Conservation (phyloP, 106 monocot species). For the Agapanthus africanus region DNA sequence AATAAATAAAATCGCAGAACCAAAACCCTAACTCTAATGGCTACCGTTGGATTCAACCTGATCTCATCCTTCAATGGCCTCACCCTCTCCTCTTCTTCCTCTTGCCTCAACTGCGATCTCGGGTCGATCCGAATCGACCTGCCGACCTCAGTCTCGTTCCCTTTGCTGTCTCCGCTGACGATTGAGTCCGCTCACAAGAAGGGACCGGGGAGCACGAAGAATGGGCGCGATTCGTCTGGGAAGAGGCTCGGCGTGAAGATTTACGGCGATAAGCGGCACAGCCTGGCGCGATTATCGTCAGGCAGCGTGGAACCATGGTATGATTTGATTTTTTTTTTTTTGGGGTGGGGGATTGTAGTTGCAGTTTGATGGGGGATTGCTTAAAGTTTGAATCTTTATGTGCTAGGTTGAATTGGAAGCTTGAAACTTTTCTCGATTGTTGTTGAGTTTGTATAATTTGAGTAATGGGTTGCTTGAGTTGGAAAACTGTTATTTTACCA, state of each 20-base stretch:
- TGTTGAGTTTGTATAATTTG: too few species aligned
- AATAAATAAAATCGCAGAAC: too few species aligned
- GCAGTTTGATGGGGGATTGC: too few species aligned
- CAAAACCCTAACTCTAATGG: too few species aligned
- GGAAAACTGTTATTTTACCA: too few species aligned
- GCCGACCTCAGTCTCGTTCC: neutral
- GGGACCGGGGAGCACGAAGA: constrained; percentile 94
- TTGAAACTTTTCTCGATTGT: too few species aligned
- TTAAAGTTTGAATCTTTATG: too few species aligned
- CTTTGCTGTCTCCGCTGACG: constrained; percentile 42
- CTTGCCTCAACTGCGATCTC: constrained; percentile 30
- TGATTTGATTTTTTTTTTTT: too few species aligned
- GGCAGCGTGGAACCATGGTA: constrained; percentile 96
- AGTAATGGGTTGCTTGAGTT: too few species aligned
- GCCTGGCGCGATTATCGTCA: constrained; percentile 87
- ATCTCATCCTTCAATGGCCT: constrained; percentile 46
- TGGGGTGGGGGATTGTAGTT: too few species aligned
- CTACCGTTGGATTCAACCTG: constrained; percentile 43
- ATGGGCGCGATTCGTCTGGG: constrained; percentile 77
- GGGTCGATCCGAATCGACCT: constrained; percentile 7
- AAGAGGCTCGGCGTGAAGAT: constrained; percentile 93
- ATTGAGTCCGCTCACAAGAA: constrained; percentile 98
- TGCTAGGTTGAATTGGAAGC: too few species aligned
- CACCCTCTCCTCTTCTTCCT: constrained; percentile 27
- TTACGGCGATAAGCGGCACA: constrained; percentile 84